Base-by-base conservation (phyloP, 2,329 filamentous ascomycete species). In the Xylaria sp. region DNA sequence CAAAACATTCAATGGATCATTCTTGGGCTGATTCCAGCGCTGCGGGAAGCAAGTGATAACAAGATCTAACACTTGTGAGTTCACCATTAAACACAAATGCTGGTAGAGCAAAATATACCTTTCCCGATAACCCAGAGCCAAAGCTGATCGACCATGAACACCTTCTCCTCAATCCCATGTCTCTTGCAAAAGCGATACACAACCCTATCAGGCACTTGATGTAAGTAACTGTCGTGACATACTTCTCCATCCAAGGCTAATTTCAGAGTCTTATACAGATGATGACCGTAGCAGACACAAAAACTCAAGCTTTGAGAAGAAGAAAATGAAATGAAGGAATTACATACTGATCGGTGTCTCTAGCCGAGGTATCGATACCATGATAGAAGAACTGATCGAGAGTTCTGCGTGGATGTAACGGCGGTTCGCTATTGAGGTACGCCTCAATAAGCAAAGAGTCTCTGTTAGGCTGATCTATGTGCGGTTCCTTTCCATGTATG, bases 81-180 rank as follows among this genome's bases (percentile, higher is more conserved):
- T 34, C 8, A 34, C 18, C 12, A n/a, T 18, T 61, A 8, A n/a
- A 10, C 2, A 32, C 15, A 57, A 57, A 23, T 39, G 8, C 23
- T n/a, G 18, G 20, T 5, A 28, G 23, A 13, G 3, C 41, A 7
- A 6, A 28, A 28, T n/a, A 63, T 72, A 80, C 78, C 78, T 67
- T 79, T 82, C 67, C 86, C 80, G 0, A 91, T 75, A 2, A 90
- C 82, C 87, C 88, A 90, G 76, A 91, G 85, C 89, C 89, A 91
- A 1, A 92, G 80, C 73, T 91, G 89, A 75, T 91, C 89, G 0
- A 91, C 89, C 89, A 91, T 91, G 76, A 90, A 90, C 2, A 91
- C 85, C 69, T 90, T 90, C 0, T 84, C 83, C 65, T 89, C 86
- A 1, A 79, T 72, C 1, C 71, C 70, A 57, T 80, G 72, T 25